Conservation (phyloP, 1,284 basidiomycete species). For the Marasmius tenuissimus region DNA sequence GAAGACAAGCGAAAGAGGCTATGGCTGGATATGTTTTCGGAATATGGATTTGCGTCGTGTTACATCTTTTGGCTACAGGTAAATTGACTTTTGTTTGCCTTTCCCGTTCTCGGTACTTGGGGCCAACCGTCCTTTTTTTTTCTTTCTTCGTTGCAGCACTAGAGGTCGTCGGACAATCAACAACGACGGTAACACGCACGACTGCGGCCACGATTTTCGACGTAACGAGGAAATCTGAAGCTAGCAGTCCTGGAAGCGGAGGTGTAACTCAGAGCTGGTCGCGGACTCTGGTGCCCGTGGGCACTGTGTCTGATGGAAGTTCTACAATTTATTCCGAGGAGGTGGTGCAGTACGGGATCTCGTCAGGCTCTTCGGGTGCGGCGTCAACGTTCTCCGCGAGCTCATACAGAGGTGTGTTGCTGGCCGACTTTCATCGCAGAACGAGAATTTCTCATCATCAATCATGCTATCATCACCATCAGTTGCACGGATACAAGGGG, state of each 20-base stretch:
- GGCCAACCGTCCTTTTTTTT: too few relatives aligned
- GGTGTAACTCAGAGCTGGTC: background rate
- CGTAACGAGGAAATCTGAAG: background rate
- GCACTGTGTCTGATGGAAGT: constrained; percentile 5
- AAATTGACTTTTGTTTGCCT: too few relatives aligned
- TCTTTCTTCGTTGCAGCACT: too few relatives aligned
- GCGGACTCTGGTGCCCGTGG: background rate
- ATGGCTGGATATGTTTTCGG: too few relatives aligned
- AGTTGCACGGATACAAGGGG: constrained; percentile 5
- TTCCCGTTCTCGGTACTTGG: too few relatives aligned
- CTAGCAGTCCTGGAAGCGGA: background rate
- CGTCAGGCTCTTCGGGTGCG: background rate
- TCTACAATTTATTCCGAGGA: constrained; percentile 5
- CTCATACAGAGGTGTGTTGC: constrained; percentile 5
- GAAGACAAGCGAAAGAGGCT: too few relatives aligned
- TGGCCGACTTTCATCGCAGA: background rate
- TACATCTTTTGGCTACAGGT: too few relatives aligned
- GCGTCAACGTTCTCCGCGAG: background rate
- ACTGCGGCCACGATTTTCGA: background rate
- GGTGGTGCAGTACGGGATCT: background rate
- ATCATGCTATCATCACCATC: background rate
- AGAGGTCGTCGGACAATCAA: too few relatives aligned
- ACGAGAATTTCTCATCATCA: background rate
- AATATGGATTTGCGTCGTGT: too few relatives aligned
- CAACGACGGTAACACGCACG: background rate